Base-by-base conservation (phyloP, 768 basidiomycete species). In the Pisolithus albus region DNA sequence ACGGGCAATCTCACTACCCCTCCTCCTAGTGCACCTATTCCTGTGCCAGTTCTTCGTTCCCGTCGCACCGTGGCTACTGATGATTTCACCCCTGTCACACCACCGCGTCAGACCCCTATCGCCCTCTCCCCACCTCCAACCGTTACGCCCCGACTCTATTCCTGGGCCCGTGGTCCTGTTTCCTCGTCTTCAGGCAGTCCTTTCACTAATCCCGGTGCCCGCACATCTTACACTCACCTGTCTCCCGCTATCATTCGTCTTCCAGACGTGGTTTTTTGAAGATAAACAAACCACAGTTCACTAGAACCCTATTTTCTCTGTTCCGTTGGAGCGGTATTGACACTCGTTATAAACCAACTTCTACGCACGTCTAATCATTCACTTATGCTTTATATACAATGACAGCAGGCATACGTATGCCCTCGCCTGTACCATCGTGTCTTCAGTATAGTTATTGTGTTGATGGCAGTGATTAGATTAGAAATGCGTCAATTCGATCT, bases 211-310 rank as follows among this genome's bases (percentile, higher is more conserved):
- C 75, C 77, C 41, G 70, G 64, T 47, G 82, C 81, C 8, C 79
- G 83, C 59, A 73, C 78, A 65, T 82, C 83, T 19, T 76, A 77
- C 38, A 67, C 77, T n/a, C 79, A 78, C 53, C 73, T 84, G 55
- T 70, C 75, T 1, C 71, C 80, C 4, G 63, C 72, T 24, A 69
- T 74, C 52, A 64, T 76, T 51, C 78, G 74, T 47, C 70, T 75
- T 37, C 73, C 75, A 48, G 75, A 75, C 60, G 67, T 72, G 28
- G 60, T 54, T 42, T 60, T 54, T 45, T 59, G 13, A 34, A 52
- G 57, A 34, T 28, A 24, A 55, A 30, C 47, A 39, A 43, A 43
- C 51, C 46, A 55, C 51, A 30, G 15, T 18, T 38, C 41, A 48
- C 10, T 65, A 8, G n/a, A 18, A 19, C 34, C 36, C 18, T 47